Conservation (phyloP, 2,329 filamentous ascomycete genomes). For the Laburnicola sp. region DNA sequence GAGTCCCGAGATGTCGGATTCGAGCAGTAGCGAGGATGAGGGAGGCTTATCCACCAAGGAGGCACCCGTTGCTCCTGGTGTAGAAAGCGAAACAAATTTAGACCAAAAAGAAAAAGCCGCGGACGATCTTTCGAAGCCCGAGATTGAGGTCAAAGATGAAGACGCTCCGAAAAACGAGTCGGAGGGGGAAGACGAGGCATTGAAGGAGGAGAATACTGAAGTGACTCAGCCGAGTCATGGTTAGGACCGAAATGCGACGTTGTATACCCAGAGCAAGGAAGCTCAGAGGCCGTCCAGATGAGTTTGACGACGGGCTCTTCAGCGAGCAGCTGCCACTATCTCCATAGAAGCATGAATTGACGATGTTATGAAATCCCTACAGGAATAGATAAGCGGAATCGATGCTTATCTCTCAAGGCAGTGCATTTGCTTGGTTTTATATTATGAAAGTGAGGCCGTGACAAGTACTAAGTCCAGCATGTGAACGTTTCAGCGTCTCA, state of each 20-base stretch:
- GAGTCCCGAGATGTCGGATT: slow-evolving; percentile 44
- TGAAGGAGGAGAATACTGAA: background rate
- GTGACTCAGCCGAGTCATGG: background rate
- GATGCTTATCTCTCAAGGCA: background rate
- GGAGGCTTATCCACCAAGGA: slow-evolving; percentile 25
- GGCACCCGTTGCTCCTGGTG: background rate
- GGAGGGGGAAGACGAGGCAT: background rate
- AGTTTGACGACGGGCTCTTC: background rate
- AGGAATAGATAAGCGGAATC: background rate
- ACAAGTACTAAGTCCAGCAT: too few relatives aligned
- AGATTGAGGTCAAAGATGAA: background rate
- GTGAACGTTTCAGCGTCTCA: background rate
- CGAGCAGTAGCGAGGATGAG: slow-evolving; percentile 40
- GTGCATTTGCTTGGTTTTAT: too few relatives aligned
- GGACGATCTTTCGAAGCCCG: background rate
- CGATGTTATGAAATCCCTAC: background rate
- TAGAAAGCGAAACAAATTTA: background rate
- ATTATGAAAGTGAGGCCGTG: too few relatives aligned
- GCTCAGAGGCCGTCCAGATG: background rate
- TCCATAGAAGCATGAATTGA: background rate
- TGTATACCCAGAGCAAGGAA: background rate
- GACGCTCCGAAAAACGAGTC: too few relatives aligned
- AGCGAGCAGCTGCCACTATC: background rate
- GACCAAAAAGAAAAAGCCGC: background rate
- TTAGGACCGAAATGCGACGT: background rate